Percentiles rank a stretch among this genome's conserved stretches.
Conservation (phyloP, 192 early-diverging fungal species). For the Jimgerdemannia flammicorona region DNA sequence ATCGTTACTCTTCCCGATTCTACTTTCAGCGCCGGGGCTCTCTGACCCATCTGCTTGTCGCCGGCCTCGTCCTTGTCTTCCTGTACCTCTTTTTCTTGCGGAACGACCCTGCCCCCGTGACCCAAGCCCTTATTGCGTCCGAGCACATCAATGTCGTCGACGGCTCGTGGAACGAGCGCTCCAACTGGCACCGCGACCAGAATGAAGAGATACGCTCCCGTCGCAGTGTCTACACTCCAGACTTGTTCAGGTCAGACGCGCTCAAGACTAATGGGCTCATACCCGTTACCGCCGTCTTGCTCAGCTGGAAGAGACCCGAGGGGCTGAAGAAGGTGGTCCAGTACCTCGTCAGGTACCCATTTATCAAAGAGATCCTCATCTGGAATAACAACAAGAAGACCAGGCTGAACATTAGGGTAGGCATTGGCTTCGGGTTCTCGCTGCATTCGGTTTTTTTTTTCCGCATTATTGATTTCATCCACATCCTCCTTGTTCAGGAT, state of each 20-base stretch:
- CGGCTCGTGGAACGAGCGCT: not conserved
- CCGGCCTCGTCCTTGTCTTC: not conserved
- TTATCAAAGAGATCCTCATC: slow-evolving; percentile 49
- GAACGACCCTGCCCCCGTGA: not conserved
- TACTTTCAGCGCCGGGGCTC: not conserved
- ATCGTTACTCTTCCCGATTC: not conserved
- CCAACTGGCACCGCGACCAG: slow-evolving; percentile 1
- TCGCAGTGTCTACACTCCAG: slow-evolving; percentile 5
- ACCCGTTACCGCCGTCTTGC: slow-evolving; percentile 46
- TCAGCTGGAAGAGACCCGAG: slow-evolving; percentile 38
- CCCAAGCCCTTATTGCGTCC: not conserved
- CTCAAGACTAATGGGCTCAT: slow-evolving; percentile 13
- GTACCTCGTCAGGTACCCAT: slow-evolving; percentile 47
- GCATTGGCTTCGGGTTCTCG: too few species aligned
- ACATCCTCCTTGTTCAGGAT: slow-evolving; percentile 7
- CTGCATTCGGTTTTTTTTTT: too few species aligned
- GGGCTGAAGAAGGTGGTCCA: slow-evolving; percentile 35
- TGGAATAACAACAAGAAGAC: slow-evolving; percentile 40
- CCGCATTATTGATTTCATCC: too few species aligned
- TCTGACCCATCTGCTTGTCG: not conserved
- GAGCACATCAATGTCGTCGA: not conserved
- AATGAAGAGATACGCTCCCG: slow-evolving; percentile 1
- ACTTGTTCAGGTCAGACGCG: slow-evolving; percentile 12
- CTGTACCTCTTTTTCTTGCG: not conserved
- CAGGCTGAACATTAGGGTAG: slow-evolving; percentile 15